Evolutionary conservation across 805 yeast species (phyloP), one percentile per base, ranked within the genome.

Genomic region (Tetrapisispora fleetii): DNA sequence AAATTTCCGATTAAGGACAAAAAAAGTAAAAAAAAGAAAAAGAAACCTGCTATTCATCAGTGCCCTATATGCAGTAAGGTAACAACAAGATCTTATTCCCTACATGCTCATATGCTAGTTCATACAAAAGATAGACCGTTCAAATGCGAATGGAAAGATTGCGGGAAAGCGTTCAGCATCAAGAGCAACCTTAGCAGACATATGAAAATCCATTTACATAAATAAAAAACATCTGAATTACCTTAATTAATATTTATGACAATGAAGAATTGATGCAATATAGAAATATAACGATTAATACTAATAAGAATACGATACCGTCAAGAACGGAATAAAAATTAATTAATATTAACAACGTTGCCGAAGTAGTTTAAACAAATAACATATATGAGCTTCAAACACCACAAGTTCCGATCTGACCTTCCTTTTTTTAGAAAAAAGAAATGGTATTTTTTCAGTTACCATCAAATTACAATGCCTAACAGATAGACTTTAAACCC

Each of bases 161-260:
- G 95, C 65, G 78, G 78, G 0, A 78, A 81, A 56, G 54, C 73
- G 5, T 86, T 86, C 60, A 77, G 81, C 13, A 87, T 88, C 19
- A 77, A 85, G 55, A 79, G 86, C 36, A 88, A 87, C 58, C 79
- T 86, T 78, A 80, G 81, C 8, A 70, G 95, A 50, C 95, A 86
- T 63, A 76, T 75, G 54, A 77, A 78, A 58, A 71, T 85, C 37
- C 95, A 86, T 47, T n/a, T 48, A 11, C 48, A 44, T 24, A 46
- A 48, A 40, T 45, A 49, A 28, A 41, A 42, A 17, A 36, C 36
- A 19, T 22, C 17, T 18, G 18, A n/a, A 27, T n/a, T 4, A 40
- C 10, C 4, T 14, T 13, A 36, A 36, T 9, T 36, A 36, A 32
- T 32, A 24, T 4, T 24, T 24, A 24, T 24, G 28, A 6, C 8